Conservation (phyloP, 177 flowering plant genomes). For the Vitis hybrid region DNA sequence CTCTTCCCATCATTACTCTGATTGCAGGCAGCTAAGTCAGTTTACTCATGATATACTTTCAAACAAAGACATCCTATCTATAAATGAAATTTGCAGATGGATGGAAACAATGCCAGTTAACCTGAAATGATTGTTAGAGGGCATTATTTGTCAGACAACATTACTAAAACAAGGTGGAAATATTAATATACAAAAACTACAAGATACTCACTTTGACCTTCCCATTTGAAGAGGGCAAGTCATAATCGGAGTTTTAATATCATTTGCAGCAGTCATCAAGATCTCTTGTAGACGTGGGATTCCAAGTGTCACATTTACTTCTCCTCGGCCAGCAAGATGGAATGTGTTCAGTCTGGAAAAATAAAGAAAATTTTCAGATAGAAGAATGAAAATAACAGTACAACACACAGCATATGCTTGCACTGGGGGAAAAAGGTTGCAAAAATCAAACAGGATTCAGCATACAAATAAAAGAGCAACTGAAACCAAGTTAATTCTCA, state of each 20-base stretch:
- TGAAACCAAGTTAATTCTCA: too few species aligned
- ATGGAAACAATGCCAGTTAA: too few species aligned
- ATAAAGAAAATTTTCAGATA: neutral
- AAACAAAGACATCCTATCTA: too few species aligned
- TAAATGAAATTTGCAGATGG: too few species aligned
- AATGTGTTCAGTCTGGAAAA: conserved; percentile 87
- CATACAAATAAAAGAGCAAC: too few species aligned
- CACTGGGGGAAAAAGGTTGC: neutral
- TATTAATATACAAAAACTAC: neutral
- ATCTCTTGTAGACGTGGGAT: conserved; percentile 98
- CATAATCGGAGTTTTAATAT: conserved; percentile 87
- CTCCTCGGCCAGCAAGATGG: conserved; percentile 98
- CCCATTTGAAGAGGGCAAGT: conserved; percentile 66
- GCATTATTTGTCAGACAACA: too few species aligned
- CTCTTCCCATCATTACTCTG: too few species aligned
- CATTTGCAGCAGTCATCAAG: conserved; percentile 75
- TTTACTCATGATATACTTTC: too few species aligned
- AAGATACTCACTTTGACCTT: conserved; percentile 59
- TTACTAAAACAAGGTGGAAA: neutral
- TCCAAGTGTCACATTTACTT: conserved; percentile 95
- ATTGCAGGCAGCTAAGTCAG: too few species aligned
- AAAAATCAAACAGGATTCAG: neutral
- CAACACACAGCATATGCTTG: neutral
- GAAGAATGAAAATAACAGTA: neutral
- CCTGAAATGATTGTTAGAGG: too few species aligned